Evolutionary conservation across 805 yeast species (phyloP), one percentile per base, ranked within the genome.

Genomic region (Candida vaughaniae): DNA sequence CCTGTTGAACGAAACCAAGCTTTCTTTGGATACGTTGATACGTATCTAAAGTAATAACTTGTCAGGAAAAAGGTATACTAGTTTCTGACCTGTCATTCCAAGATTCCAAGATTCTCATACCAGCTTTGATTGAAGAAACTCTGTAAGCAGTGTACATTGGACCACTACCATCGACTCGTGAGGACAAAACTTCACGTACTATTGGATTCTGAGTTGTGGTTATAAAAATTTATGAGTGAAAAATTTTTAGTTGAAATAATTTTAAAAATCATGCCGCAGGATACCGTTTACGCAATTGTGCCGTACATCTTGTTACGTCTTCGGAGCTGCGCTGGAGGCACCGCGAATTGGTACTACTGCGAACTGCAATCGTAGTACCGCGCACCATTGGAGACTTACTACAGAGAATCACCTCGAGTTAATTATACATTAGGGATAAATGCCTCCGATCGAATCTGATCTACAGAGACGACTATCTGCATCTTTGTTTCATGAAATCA

Each of bases 401-500:
- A n/a, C n/a, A n/a, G n/a, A 29, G 11, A 14, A 17, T 16, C 20
- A 17, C 20, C 18, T 20, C 31, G 16, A 29, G 22, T 4, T 16
- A n/a, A n/a, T n/a, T n/a, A n/a, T n/a, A n/a, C n/a, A n/a, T n/a
- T n/a, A n/a, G n/a, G n/a, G n/a, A n/a, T n/a, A n/a, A n/a, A n/a
- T n/a, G n/a, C n/a, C n/a, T n/a, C n/a, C n/a, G n/a, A n/a, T n/a
- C n/a, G n/a, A n/a, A n/a, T n/a, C n/a, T 16, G 32, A 23, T 55
- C 12, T 58, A 64, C 15, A 51, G 43, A 55, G 44, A 33, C 30
- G 16, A 17, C 34, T 35, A 29, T 22, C 32, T 2, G 11, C 41
- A 10, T 12, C 20, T 35, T 46, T 67, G 15, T 67, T 67, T 42
- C 34, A 27, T 6, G 37, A 37, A 31, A 38, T 66, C 19, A 60